Percentiles rank a stretch among this genome's conserved stretches.
Evolutionary conservation across 768 basidiomycete genomes (phyloP).

Genomic region (Imleria badia): DNA sequence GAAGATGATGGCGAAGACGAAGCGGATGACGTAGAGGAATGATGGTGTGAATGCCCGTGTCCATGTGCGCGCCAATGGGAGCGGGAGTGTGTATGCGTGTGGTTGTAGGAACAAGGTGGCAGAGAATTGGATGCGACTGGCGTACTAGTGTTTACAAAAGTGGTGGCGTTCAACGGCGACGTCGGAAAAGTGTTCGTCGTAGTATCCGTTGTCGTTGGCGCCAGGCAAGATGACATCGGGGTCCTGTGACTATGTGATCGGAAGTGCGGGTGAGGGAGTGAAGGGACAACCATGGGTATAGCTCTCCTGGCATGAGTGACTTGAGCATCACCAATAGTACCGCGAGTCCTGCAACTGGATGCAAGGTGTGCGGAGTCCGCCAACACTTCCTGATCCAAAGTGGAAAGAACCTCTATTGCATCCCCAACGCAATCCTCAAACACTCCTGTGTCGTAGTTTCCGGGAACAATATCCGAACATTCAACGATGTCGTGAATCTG

Average conservation of each 20-base stretch:
- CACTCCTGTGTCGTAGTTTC: conserved; percentile 41
- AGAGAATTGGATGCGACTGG: background rate
- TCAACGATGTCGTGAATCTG: conserved; percentile 60
- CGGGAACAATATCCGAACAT: conserved; percentile 64
- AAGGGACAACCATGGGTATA: conserved; percentile 1
- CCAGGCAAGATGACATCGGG: background rate
- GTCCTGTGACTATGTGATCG: background rate
- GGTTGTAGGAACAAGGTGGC: background rate
- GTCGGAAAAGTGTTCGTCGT: conserved; percentile 8
- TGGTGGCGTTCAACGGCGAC: background rate
- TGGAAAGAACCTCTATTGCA: conserved; percentile 53
- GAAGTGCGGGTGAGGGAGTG: background rate
- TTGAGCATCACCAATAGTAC: conserved; percentile 51
- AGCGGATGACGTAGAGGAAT: background rate
- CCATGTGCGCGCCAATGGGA: background rate
- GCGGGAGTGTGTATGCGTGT: background rate
- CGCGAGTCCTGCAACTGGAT: conserved; percentile 54
- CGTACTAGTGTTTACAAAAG: background rate
- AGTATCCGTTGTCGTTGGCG: background rate
- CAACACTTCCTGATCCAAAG: conserved; percentile 63
- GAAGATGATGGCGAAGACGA: background rate
- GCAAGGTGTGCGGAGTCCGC: conserved; percentile 56
- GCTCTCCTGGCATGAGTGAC: conserved; percentile 31
- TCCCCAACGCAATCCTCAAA: conserved; percentile 57
- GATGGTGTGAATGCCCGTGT: background rate